phyloP scores from a whole-genome alignment of 1,139 yeast genomes.

The Scheffersomyces lignicola region DNA sequence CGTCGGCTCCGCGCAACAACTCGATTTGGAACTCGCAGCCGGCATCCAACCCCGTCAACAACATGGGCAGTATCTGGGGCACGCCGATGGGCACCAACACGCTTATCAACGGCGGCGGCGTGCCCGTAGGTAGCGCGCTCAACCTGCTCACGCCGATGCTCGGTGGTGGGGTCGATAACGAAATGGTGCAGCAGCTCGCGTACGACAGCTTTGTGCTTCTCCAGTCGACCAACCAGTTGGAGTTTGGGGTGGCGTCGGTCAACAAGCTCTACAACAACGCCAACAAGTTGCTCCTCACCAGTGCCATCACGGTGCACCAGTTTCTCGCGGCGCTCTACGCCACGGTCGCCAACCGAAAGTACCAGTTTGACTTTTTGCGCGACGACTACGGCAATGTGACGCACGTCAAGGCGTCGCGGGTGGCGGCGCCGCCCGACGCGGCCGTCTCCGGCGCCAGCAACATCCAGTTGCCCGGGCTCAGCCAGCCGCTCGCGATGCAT shows the following conservation, averaged over 20 bases:
- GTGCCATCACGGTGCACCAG: slow-evolving; percentile 39
- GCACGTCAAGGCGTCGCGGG: slow-evolving; percentile 34
- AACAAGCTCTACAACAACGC: slow-evolving; percentile 34
- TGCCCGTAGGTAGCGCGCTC: slow-evolving; percentile 1
- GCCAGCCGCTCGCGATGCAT: not conserved
- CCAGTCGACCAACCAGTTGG: slow-evolving; percentile 32
- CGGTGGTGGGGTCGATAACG: too few species aligned
- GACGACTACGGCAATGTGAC: slow-evolving; percentile 51
- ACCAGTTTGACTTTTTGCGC: slow-evolving; percentile 44
- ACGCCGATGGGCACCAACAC: slow-evolving; percentile 4
- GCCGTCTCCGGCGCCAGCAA: slow-evolving; percentile 2
- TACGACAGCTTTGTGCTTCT: slow-evolving; percentile 26
- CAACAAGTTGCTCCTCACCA: slow-evolving; percentile 23
- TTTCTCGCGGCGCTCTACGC: slow-evolving; percentile 29
- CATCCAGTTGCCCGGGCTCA: slow-evolving; percentile 4
- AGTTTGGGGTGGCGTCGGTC: slow-evolving; percentile 41
- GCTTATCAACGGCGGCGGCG: not conserved
- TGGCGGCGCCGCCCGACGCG: slow-evolving; percentile 9
- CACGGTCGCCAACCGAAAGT: slow-evolving; percentile 9
- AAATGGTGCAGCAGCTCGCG: slow-evolving; percentile 9
- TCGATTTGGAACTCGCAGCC: slow-evolving; percentile 29
- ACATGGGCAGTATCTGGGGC: slow-evolving; percentile 13
- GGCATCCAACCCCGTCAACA: not conserved
- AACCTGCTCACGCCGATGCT: not conserved
- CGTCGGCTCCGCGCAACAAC: slow-evolving; percentile 15